Conservation (phyloP, 1,139 yeast genomes). For the Yamadazyma blattariae region DNA sequence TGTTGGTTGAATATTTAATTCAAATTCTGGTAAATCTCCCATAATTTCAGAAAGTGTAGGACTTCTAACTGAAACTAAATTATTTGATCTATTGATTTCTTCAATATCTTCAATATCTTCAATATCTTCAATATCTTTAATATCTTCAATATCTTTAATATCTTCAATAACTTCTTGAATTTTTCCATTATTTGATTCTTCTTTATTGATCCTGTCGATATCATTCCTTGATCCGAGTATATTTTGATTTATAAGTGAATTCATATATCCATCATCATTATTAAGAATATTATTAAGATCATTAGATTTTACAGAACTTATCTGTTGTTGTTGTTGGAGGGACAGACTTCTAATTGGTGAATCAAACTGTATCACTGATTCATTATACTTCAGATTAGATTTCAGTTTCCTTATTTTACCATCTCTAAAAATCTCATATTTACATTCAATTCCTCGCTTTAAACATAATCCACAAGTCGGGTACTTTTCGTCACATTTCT, state of each 20-base stretch:
- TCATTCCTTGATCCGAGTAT: too few relatives aligned
- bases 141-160: background rate
- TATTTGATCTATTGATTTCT: background rate
- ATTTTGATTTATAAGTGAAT: too few relatives aligned
- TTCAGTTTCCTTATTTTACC: constrained; percentile 1
- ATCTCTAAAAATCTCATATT: constrained; percentile 8
- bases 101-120: background rate
- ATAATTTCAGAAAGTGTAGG: constrained; percentile 3
- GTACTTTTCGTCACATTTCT: constrained; percentile 12
- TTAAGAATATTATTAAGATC: too few relatives aligned
- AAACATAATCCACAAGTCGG: constrained; percentile 11
- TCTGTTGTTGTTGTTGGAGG: too few relatives aligned
- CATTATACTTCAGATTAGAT: too few relatives aligned
- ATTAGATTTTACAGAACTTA: too few relatives aligned
- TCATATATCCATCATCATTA: too few relatives aligned
- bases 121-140: background rate
- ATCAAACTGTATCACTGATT: too few relatives aligned
- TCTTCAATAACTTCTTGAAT: background rate
- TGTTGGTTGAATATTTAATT: constrained; percentile 10
- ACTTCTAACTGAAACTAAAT: background rate
- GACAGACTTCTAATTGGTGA: too few relatives aligned
- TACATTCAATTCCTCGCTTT: constrained; percentile 7
- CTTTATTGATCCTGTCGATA: too few relatives aligned
- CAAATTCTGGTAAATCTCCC: background rate
- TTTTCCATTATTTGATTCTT: background rate